Percentiles rank a stretch among this genome's conserved stretches.
phyloP scores from a whole-genome alignment of 108 stramenopile genomes.

The Stephanodiscus triporus region DNA sequence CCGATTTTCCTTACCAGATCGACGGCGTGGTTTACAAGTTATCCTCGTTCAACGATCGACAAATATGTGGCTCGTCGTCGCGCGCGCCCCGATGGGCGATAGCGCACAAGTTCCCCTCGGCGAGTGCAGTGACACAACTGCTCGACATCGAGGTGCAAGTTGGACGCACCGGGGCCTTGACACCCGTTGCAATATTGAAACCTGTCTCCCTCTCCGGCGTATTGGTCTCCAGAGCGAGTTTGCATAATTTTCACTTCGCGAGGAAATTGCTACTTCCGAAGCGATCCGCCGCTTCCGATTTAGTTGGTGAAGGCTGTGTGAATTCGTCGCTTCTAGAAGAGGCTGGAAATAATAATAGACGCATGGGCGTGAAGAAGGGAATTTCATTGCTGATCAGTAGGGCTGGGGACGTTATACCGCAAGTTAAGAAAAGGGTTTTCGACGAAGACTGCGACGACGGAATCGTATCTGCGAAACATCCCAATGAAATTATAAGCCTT shows the following conservation, averaged over 20 bases:
- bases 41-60: constrained; percentile 47
- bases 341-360: neutral
- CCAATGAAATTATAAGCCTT: constrained; percentile 50
- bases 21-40: constrained; percentile 96
- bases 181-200: constrained; percentile 90
- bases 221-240: constrained; percentile 81
- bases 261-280: constrained; percentile 58
- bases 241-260: constrained; percentile 90
- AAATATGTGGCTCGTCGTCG: constrained; percentile 66
- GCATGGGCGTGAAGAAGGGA: constrained; percentile 43
- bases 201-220: constrained; percentile 89
- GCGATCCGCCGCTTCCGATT: constrained; percentile 2
- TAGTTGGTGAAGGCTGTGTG: neutral
- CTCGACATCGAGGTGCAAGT: constrained; percentile 79
- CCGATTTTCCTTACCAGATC: constrained; percentile 71
- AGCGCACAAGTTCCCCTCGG: constrained; percentile 90
- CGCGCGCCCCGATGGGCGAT: constrained; percentile 91
- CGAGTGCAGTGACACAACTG: constrained; percentile 67
- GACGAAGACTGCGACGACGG: constrained; percentile 14
- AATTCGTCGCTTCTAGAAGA: neutral
- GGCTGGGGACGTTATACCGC: constrained; percentile 93
- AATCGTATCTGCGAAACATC: constrained; percentile 2
- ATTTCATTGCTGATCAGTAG: constrained; percentile 73
- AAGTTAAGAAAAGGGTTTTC: constrained; percentile 69
- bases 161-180: constrained; percentile 91